phyloP scores from a whole-genome alignment of 2,329 filamentous ascomycete species.

The Talaromyces sp. region DNA sequence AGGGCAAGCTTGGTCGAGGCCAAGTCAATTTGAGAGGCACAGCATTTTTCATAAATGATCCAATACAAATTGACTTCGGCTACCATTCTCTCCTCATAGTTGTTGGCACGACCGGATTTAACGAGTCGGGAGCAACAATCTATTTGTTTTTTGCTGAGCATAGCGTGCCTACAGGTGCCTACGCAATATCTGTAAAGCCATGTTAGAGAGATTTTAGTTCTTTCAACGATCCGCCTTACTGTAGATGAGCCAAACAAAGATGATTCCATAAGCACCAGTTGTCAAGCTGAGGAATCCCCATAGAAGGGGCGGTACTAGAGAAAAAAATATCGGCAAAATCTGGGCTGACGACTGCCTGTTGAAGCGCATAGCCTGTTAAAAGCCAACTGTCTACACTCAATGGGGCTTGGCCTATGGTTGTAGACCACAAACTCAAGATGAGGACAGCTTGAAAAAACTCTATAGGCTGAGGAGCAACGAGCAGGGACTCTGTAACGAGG shows the following conservation, averaged over 20 bases:
- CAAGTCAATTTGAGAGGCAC: slow-evolving; percentile 24
- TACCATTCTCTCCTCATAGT: slow-evolving; percentile 44
- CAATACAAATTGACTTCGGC: slow-evolving; percentile 44
- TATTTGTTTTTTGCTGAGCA: slow-evolving; percentile 34
- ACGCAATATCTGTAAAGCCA: slow-evolving; percentile 31
- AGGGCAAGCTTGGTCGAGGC: slow-evolving; percentile 29
- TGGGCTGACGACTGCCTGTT: slow-evolving; percentile 36
- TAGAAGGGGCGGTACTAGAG: background rate
- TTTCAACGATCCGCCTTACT: slow-evolving; percentile 13
- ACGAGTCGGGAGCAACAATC: slow-evolving; percentile 34
- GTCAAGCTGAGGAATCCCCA: slow-evolving; percentile 22
- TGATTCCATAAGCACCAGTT: slow-evolving; percentile 41
- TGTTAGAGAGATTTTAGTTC: background rate
- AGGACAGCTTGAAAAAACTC: slow-evolving; percentile 42
- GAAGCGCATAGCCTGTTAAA: slow-evolving; percentile 39
- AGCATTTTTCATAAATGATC: slow-evolving; percentile 39
- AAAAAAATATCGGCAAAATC: slow-evolving; percentile 22
- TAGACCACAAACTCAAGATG: slow-evolving; percentile 44
- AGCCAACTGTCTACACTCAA: slow-evolving; percentile 44
- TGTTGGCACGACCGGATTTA: slow-evolving; percentile 34
- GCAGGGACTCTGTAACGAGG: slow-evolving; percentile 21
- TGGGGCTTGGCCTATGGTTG: slow-evolving; percentile 40
- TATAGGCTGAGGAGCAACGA: slow-evolving; percentile 34
- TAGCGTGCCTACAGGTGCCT: slow-evolving; percentile 35
- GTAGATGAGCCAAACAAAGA: slow-evolving; percentile 41